Conservation (phyloP, 352 stramenopile genomes). For the Phytophthora palmivora region DNA sequence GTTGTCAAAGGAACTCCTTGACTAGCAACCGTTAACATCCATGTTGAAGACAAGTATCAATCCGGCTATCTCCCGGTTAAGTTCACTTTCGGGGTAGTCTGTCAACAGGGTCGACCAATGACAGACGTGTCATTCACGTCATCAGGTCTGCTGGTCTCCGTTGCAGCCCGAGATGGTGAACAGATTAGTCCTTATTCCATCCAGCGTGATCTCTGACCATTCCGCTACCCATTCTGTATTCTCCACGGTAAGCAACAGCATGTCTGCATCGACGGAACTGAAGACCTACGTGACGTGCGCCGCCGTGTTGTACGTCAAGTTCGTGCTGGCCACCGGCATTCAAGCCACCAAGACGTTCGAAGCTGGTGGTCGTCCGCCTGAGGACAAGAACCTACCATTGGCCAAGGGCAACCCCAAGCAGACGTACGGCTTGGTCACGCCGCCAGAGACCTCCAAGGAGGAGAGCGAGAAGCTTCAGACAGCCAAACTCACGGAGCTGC, state of each 20-base stretch:
- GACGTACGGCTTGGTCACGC: conserved; percentile 46
- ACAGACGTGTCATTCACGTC: conserved; percentile 32
- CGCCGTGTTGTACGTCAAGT: conserved; percentile 73
- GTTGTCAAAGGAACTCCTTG: no score
- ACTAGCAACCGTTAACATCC: no score
- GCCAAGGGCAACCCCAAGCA: conserved; percentile 48
- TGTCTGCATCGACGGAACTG: conserved; percentile 41
- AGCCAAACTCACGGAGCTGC: conserved; percentile 43
- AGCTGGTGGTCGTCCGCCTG: conserved; percentile 49
- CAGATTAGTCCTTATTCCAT: neutral
- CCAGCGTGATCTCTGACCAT: conserved; percentile 5
- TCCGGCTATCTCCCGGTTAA: conserved; percentile 23
- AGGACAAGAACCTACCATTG: conserved; percentile 54
- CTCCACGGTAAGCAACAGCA: conserved; percentile 21
- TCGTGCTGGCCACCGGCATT: conserved; percentile 52
- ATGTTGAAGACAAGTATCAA: no score
- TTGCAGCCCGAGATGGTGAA: conserved; percentile 12
- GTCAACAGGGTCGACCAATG: no score
- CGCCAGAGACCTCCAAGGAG: conserved; percentile 28
- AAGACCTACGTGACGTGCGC: conserved; percentile 67
- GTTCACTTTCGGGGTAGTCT: no score
- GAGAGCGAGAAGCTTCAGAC: conserved; percentile 39
- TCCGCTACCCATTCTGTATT: conserved; percentile 19
- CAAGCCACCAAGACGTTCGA: conserved; percentile 62
- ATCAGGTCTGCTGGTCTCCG: conserved; percentile 22